Conservation (phyloP, 2,329 filamentous ascomycete genomes). For the Bipolaris oryzae region DNA sequence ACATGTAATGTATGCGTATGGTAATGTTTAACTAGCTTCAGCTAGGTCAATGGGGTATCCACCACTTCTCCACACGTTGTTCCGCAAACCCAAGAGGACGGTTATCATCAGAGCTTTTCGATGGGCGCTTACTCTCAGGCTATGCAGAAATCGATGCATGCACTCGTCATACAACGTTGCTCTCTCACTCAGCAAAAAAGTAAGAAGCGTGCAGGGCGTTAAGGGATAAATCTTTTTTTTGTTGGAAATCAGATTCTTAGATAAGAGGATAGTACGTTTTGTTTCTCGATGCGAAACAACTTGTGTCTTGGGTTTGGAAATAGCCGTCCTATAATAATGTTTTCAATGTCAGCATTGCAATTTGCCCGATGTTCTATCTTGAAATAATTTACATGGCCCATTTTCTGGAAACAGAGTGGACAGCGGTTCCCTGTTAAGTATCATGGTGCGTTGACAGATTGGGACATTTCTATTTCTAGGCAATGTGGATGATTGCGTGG, state of each 20-base stretch:
- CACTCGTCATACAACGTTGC: constrained; percentile 1
- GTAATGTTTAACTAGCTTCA: constrained; percentile 6
- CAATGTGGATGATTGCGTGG: no score
- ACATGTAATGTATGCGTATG: constrained; percentile 22
- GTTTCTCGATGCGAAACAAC: no score
- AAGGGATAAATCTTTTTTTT: background rate
- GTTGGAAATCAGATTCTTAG: constrained; percentile 22
- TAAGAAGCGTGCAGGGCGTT: background rate
- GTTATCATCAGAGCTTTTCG: background rate
- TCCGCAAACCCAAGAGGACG: constrained; percentile 1
- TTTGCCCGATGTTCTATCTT: no score
- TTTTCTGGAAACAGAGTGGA: no score
- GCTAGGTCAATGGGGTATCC: constrained; percentile 9
- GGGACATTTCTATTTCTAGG: no score
- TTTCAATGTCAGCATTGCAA: no score
- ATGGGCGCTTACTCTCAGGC: constrained; percentile 13
- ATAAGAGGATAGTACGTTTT: background rate
- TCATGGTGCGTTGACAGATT: no score
- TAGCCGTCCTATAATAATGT: no score
- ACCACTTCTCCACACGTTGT: constrained; percentile 9
- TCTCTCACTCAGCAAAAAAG: constrained; percentile 5
- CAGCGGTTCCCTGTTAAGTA: no score
- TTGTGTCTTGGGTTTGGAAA: no score
- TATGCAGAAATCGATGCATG: constrained; percentile 1
- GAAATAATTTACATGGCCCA: no score